phyloP scores from a whole-genome alignment of 805 yeast species.

The Candida golubevii region DNA sequence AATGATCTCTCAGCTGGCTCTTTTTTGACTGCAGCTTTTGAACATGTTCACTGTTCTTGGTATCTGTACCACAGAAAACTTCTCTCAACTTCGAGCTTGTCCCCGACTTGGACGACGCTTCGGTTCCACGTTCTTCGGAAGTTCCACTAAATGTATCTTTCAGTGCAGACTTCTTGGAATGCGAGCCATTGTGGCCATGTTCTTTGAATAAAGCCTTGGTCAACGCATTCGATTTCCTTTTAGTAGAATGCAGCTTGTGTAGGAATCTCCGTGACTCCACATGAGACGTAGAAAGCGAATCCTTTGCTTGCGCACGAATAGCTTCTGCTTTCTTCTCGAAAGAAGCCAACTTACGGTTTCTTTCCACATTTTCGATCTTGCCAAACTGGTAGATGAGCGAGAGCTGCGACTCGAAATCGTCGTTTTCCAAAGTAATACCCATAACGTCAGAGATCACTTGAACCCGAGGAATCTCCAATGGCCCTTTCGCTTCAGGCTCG shows the following conservation, averaged over 20 bases:
- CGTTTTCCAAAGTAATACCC: constrained; percentile 73
- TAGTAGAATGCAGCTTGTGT: not conserved
- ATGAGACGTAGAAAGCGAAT: constrained; percentile 4
- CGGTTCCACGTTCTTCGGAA: too few species aligned
- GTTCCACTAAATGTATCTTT: too few species aligned
- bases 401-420: constrained; percentile 80
- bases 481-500: constrained; percentile 34
- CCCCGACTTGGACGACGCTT: too few species aligned
- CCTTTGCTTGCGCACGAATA: constrained; percentile 12
- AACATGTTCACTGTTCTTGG: not conserved
- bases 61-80: not conserved
- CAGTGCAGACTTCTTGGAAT: not conserved
- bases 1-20: too few species aligned
- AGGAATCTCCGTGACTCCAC: constrained; percentile 7
- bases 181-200: not conserved
- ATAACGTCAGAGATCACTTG: constrained; percentile 52
- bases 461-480: constrained; percentile 51
- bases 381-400: constrained; percentile 65
- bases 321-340: constrained; percentile 30
- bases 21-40: too few species aligned
- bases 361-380: constrained; percentile 53
- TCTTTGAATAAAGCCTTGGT: constrained; percentile 7
- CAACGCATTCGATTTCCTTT: constrained; percentile 3
- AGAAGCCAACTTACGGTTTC: constrained; percentile 46
- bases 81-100: constrained; percentile 1